Base-by-base conservation (phyloP, 306 rosid genomes). In the Corylus heterophylla region DNA sequence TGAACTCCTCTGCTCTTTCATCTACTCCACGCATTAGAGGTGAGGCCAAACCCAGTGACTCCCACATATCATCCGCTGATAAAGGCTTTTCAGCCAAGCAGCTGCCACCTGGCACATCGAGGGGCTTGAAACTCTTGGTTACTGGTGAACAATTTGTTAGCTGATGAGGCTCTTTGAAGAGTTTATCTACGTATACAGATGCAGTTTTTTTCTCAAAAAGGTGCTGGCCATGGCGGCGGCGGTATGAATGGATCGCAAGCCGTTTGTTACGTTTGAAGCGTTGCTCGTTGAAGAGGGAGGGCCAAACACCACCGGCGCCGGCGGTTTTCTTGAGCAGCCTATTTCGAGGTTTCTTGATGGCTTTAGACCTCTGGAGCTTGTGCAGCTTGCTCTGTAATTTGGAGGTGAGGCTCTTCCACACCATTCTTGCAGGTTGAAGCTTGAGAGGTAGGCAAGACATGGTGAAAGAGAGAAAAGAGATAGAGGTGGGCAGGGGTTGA, bases 1-100 rank as follows among this genome's bases (percentile, higher is more conserved):
- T 91, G 55, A 93, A 91, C 76, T 89, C 88, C 80, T 89, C 97
- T 1, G 94, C 98, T 83, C 94, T 80, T 74, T 84, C 84, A 64
- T 93, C 88, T 13, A 93, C 91, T 62, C 93, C 91, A 8, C 69
- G 81, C 92, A 85, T 82, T 20, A 54, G 85, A 22, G 97, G 92
- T 3, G 98, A 93, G 14, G 86, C 89, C 64, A 91, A 73, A 42
- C 76, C 89, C 77, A 89, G 3, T 0, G 94, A 89, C 81, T 93
- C 98, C 96, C 90, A 88, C 87, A 87, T 66, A 42, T 85, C 94
- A 85, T 88, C 92, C 20, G 84, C 88, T 0, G 76, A 14, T 12
- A 49, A 13, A 3, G 75, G 18, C 8, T 52, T 50, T 18, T 74
- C 79, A 16, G 51, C 39, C 20, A 52, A 76, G 31, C 75, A 42